A percentile compares a stretch with the other conserved stretches of the same genome.
These are phyloP conservation scores for Scedosporium boydii DNA, from an alignment of 2,329 filamentous ascomycete genomes.

Conservation along the genomic window DNA sequence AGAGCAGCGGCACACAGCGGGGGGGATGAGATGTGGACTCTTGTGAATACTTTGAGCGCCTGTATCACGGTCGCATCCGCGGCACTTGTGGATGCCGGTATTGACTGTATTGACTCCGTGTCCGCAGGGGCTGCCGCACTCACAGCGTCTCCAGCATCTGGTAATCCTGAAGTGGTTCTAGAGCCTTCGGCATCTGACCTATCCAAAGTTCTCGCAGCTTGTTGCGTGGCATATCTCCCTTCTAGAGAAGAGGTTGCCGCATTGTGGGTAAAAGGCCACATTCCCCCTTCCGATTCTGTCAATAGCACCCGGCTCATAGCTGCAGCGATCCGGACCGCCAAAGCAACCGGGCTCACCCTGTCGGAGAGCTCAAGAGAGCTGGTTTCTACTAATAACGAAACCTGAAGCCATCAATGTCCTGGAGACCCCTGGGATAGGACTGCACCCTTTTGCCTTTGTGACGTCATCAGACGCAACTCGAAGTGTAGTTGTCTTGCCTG, in stretches of 20 bases:
- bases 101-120: conserved; percentile 88
- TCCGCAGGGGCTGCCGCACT: conserved; percentile 82
- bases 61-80: conserved; percentile 92
- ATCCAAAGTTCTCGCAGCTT: conserved; percentile 66
- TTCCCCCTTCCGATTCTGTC: conserved; percentile 29
- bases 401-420: no score
- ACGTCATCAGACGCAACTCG: no score
- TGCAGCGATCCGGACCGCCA: conserved; percentile 30
- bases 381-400: not conserved
- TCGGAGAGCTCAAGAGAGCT: conserved; percentile 26
- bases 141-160: conserved; percentile 32
- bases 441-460: no score
- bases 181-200: conserved; percentile 82
- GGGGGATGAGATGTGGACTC: conserved; percentile 64
- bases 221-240: conserved; percentile 83
- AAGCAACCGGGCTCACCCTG: conserved; percentile 23
- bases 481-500: no score
- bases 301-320: conserved; percentile 25
- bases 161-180: conserved; percentile 47
- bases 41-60: conserved; percentile 84
- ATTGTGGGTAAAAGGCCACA: conserved; percentile 77
- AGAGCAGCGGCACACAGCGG: conserved; percentile 36
- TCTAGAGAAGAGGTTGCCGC: conserved; percentile 86
- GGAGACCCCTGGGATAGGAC: no score
- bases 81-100: conserved; percentile 86